Base-by-base conservation (phyloP, 768 basidiomycete species). In the Rhodotorula paludigena region DNA sequence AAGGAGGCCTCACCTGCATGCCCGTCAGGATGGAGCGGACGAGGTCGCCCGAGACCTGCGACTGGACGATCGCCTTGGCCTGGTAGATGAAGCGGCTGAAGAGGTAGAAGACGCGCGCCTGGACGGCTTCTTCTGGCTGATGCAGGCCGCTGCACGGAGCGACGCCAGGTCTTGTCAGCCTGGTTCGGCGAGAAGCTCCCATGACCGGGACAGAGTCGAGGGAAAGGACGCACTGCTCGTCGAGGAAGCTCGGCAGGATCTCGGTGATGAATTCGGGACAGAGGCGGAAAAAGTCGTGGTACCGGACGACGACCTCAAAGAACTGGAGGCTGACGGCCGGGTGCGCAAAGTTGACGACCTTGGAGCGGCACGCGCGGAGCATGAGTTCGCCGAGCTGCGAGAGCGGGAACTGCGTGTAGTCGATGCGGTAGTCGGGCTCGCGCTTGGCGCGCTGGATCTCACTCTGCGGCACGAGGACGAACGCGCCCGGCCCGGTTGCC, bases 241-340 rank as follows among this genome's bases (percentile, higher is more conserved):
- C 90, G 35, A 98, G 83, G 83, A 99, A 89, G 18, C 89, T 89
- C 74, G 92, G 88, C 39, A 99, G 80, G 3, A 90, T 85, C 3
- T 90, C 89, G 73, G 90, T 82, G 59, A 97, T 89, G 73, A 87
- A 90, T 63, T 90, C 89, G 74, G 87, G 89, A 69, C 91, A 86
- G 32, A 92, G 86, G 78, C 89, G 92, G 86, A 97, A 98, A 78
- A 99, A 98, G 74, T 98, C 96, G 42, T 86, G 84, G 77, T 98
- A 99, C 55, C 96, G 85, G n/a, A 89, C 84, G 18, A 84, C 84
- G 9, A 89, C 89, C 79, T 99, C 96, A 71, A 97, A 97, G 78
- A 90, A 92, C 76, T 94, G 92, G 78, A 93, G 82, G 14, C 85
- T 82, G 28, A 97, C 93, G 20, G 86, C 83, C 38, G 86, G 85